These are phyloP conservation scores for Starmerella khaoyaiensis DNA, from an alignment of 805 yeast species.

Conservation along the genomic window DNA sequence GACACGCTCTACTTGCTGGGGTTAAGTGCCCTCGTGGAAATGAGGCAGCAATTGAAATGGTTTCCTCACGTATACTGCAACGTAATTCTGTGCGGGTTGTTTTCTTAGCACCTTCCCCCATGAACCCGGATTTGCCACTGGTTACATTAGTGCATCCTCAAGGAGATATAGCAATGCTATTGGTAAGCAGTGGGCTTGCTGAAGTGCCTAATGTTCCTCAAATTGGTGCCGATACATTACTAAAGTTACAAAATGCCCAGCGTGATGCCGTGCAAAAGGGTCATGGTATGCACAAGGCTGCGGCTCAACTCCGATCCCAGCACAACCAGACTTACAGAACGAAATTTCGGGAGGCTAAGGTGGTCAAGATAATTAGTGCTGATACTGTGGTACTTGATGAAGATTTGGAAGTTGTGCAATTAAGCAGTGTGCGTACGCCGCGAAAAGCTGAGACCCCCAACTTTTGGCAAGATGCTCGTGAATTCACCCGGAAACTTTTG, in stretches of 20 bases:
- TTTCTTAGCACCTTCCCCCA: conserved; percentile 42
- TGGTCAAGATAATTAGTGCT: conserved; percentile 50
- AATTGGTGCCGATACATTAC: conserved; percentile 55
- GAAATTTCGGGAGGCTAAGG: conserved; percentile 35
- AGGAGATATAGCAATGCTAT: conserved; percentile 58
- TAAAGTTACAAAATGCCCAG: conserved; percentile 49
- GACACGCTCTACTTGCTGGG: conserved; percentile 61
- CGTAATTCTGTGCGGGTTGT: conserved; percentile 41
- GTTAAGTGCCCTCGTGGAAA: conserved; percentile 48
- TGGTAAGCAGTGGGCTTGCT: conserved; percentile 59
- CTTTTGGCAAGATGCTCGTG: conserved; percentile 54
- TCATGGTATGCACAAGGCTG: conserved; percentile 10
- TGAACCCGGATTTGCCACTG: conserved; percentile 32
- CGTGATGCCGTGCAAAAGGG: conserved; percentile 37
- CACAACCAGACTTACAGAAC: conserved; percentile 24
- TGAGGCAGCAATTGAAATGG: conserved; percentile 27
- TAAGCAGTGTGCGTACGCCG: conserved; percentile 68
- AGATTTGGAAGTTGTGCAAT: conserved; percentile 44
- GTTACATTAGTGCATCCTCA: conserved; percentile 55
- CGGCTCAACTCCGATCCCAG: conserved; percentile 36
- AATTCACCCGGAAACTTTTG: conserved; percentile 51
- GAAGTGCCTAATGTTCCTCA: conserved; percentile 71
- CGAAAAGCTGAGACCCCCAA: conserved; percentile 42
- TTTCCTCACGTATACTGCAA: conserved; percentile 40
- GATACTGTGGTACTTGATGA: conserved; percentile 52